Evolutionary conservation across 768 basidiomycete genomes (phyloP).

Genomic region (Russula olivacea): DNA sequence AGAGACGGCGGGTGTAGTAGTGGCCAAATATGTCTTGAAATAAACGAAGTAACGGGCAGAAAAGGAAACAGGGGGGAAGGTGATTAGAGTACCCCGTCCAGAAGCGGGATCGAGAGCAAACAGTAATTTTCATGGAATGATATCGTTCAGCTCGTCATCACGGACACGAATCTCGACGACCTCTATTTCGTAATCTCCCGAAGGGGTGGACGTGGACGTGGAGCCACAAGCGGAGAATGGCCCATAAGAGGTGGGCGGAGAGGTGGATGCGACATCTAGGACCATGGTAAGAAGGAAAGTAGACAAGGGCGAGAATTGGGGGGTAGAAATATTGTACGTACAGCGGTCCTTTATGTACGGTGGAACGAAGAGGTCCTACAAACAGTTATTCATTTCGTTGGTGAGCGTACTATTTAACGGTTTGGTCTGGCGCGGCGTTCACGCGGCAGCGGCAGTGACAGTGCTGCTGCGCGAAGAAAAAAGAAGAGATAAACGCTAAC

Average conservation of each 20-base stretch:
- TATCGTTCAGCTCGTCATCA: constrained; percentile 69
- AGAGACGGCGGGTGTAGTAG: neutral
- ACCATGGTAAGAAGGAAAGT: neutral
- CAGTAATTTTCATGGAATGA: constrained; percentile 49
- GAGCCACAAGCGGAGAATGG: constrained; percentile 65
- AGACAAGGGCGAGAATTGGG: too few species aligned
- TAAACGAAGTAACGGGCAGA: neutral
- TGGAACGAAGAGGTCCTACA: constrained; percentile 77
- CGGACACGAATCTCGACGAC: constrained; percentile 82
- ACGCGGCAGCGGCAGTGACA: neutral
- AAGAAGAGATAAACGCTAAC: constrained; percentile 36
- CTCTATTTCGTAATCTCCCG: constrained; percentile 77
- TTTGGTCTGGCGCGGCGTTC: neutral
- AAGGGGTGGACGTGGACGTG: constrained; percentile 48
- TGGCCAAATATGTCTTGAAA: constrained; percentile 1
- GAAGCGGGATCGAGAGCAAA: neutral
- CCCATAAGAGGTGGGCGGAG: constrained; percentile 63
- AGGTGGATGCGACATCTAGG: constrained; percentile 76
- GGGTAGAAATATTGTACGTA: constrained; percentile 37
- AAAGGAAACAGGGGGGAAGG: neutral
- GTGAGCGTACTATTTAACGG: neutral
- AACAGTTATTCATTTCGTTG: neutral
- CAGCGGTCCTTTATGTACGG: constrained; percentile 89
- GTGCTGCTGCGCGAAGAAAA: neutral
- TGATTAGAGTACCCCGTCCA: neutral